Percentiles rank a stretch among this genome's conserved stretches.
phyloP scores from a whole-genome alignment of 306 rosid species.

The Canavalia ensiformis region DNA sequence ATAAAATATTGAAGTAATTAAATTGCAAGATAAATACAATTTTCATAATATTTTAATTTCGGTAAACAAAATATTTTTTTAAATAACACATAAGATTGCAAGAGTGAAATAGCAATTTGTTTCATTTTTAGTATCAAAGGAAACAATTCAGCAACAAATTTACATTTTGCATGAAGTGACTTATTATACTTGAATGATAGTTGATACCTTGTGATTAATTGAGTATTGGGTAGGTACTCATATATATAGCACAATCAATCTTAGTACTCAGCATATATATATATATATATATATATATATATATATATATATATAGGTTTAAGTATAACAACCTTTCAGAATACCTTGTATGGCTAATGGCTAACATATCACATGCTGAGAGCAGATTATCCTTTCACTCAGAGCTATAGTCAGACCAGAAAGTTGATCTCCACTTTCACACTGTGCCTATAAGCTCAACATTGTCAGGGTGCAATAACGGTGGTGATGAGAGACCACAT shows the following conservation, averaged over 20 bases:
- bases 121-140: neutral
- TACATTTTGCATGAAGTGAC: neutral
- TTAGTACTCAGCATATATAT: neutral
- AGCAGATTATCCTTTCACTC: constrained; percentile 8
- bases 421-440: constrained; percentile 18
- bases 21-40: neutral
- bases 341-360: constrained; percentile 20
- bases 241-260: neutral
- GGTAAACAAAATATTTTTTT: neutral
- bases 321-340: neutral
- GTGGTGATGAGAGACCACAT: constrained; percentile 37
- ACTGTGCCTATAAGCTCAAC: constrained; percentile 21
- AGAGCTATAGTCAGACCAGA: neutral
- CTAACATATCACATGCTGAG: constrained; percentile 27
- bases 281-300: neutral
- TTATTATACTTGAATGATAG: neutral
- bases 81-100: neutral
- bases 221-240: neutral
- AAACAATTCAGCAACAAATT: neutral
- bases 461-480: constrained; percentile 24
- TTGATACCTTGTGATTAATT: neutral
- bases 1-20: neutral
- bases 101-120: neutral
- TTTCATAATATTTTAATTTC: neutral
- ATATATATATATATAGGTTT: neutral